Evolutionary conservation across 495 filamentous ascomycete genomes (phyloP), one percentile per base, ranked within the genome.

Genomic region (Neohortaea acidophila): DNA sequence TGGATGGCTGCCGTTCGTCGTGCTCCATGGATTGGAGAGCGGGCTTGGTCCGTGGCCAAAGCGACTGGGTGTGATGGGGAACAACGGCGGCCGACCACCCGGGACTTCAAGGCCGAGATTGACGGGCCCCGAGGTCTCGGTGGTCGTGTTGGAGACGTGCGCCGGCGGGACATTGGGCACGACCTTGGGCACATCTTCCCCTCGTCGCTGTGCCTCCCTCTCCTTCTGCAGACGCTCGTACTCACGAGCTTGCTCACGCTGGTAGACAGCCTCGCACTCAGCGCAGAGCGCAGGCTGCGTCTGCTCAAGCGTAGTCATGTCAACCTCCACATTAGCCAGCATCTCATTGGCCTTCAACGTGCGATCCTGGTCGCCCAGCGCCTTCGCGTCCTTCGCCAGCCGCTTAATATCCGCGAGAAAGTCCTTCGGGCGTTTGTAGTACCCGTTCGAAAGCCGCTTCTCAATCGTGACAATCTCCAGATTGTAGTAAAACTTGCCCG

Each of bases 401-500:
- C 74, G 70, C 50, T 80, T 77, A 47, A 94, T 75, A 53, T 97
- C 89, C 21, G 73, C 72, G 37, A 89, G 59, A 50, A 93, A 97
- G 51, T 94, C 85, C 41, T 72, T 74, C 0, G 85, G 78, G 12
- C 84, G 69, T 52, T 82, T 84, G 59, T 97, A 97, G 57, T 79
- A 96, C 14, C 91, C 89, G 59, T 96, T 94, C 4, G 83, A 84
- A 18, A 96, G 66, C 22, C 89, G 77, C 51, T 89, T 83, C 62
- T 97, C 89, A 39, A 97, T 93, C 5, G 80, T 89, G 3, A 74
- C 77, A n/a, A 81, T 77, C 47, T 96, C 84, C 36, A 96, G 61
- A 48, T 97, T 97, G 62, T 94, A 94, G 52, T 72, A 94, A 56
- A 85, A 85, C 51, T 86, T 91, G 30, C 70, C 73, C 1, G 76